Base-by-base conservation (phyloP, 106 monocot genomes). In the Allium cepa region DNA sequence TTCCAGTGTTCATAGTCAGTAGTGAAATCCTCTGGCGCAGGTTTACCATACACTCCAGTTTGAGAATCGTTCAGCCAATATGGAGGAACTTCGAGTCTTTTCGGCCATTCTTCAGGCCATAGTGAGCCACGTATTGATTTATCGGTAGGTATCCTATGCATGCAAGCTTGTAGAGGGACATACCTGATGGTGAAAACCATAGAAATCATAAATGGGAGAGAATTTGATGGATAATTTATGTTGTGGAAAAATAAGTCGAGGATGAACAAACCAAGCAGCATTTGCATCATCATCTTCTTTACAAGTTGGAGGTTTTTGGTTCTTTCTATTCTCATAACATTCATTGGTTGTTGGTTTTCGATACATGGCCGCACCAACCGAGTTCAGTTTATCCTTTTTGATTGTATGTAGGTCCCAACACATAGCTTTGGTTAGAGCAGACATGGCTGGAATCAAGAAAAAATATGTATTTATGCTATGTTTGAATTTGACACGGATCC, bases 371-470 rank as follows among this genome's bases (percentile, higher is more conserved):
- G 77, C 85, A 65, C 68, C 95, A 62, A 95, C 77, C 62, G 71
- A 71, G 52, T 95, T 95, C 62, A 95, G n/a, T 72, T 65, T 79
- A 77, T 95, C 91, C 75, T 86, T 95, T 72, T 84, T 83, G 71
- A 95, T 86, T 11, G 83, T 80, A 67, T 79, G 59, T 16, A 91
- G 91, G 71, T 95, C 88, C 95, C 95, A 95, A 47, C 95, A 95
- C 85, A 95, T 88, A 11, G 87, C 80, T 57, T 18, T 86, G n/a
- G 95, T 91, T 52, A 95, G 85, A 73, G 85, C 70, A 53, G 70
- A 63, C 95, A 95, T 95, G n/a, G 83, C 95, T 94, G 80, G 50
- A 78, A 36, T 77, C 59, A 64, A 52, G 36, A 56, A 73, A 22
- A 36, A 5, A 5, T 5, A 36, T 36, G 36, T 36, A 36, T 45